A percentile compares a stretch with the other conserved stretches of the same genome.
Evolutionary conservation across 1,139 yeast genomes (phyloP).

Genomic region (Lodderomyces elongisporus): DNA sequence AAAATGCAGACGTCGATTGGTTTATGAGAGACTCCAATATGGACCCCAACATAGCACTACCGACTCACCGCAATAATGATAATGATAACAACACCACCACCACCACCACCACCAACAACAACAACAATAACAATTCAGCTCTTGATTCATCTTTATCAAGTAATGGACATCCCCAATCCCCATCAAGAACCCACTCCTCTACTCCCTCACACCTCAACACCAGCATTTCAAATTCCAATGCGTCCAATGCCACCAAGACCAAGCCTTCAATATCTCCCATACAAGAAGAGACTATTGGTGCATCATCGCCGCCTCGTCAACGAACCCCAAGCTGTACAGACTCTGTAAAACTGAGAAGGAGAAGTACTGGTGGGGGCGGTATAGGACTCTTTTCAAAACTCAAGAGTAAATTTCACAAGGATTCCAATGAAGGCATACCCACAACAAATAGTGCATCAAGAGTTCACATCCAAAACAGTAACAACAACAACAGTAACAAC

Average conservation of each 20-base stretch:
- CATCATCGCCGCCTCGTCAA: constrained; percentile 5
- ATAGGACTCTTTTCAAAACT: constrained; percentile 38
- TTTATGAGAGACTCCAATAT: constrained; percentile 34
- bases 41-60: constrained; percentile 7
- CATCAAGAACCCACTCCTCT: constrained; percentile 12
- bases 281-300: constrained; percentile 24
- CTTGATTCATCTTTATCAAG: neutral
- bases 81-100: constrained; percentile 1
- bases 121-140: neutral
- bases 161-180: constrained; percentile 3
- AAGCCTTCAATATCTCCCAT: constrained; percentile 34
- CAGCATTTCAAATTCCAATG: constrained; percentile 33
- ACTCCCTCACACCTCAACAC: constrained; percentile 26
- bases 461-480: neutral
- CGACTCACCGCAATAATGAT: neutral
- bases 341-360: constrained; percentile 9
- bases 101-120: no score
- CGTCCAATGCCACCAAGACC: constrained; percentile 26
- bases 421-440: constrained; percentile 7
- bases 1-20: constrained; percentile 44
- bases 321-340: neutral
- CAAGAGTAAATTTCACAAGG: constrained; percentile 29
- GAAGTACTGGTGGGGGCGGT: constrained; percentile 14
- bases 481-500: neutral
- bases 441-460: constrained; percentile 1